Evolutionary conservation across 768 basidiomycete genomes (phyloP), one percentile per base, ranked within the genome.

Genomic region (Auricularia sp.): DNA sequence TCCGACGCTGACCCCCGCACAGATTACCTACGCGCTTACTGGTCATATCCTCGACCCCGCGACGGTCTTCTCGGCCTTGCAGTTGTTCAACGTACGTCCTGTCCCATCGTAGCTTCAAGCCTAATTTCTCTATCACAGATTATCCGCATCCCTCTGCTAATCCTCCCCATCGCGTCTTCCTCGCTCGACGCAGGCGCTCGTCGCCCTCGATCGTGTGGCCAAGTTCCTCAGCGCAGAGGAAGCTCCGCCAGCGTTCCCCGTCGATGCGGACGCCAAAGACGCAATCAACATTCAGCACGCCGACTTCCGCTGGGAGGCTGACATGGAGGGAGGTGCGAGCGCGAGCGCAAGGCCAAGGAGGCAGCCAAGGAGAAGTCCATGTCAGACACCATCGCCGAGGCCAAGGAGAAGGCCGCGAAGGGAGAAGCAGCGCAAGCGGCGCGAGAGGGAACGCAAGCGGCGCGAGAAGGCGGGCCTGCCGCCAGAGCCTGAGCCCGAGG

Each of bases 1-100:
- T 29, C 29, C 29, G 29, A 29, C 29, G 29, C 29, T 29, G 2
- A 29, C 29, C 29, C 29, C 29, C 2, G 29, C 51, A 2, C 71
- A 88, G 82, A 83, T 89, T 67, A 85, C 86, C 0, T 89, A 88
- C 69, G 78, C 80, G 1, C 72, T 88, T 18, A 82, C 75, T 36
- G 83, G 83, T 8, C 84, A 87, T 65, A 70, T 75, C 6, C 77
- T 87, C 36, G 78, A 82, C 65, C 73, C 84, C 2, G 81, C 85
- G 0, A 74, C 78, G 63, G 82, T 87, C 62, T 87, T 87, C 71
- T 75, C 78, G 3, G 80, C 82, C 5, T 72, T 87, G 24, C 84
- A 86, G 66, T 74, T 84, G 35, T 85, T 86, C 75, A 85, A 85
- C 65, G 83, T 83, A 42, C 33, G 78, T 71, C 42, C 61, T 24